Conservation (phyloP, 78 protist species). For the Dictyostelium capitatum region DNA sequence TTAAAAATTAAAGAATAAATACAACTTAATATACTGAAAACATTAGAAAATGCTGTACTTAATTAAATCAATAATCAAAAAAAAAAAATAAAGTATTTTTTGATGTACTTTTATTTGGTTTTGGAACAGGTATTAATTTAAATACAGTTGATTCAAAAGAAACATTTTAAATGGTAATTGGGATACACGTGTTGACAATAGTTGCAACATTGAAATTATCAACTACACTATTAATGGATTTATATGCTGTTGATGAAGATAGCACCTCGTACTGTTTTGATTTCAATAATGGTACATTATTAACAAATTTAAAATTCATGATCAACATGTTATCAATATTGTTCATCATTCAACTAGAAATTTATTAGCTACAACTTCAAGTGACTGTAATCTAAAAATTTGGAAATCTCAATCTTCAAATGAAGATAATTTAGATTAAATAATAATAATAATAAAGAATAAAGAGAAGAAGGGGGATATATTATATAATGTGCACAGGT, state of each 20-base stretch:
- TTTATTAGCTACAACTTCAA: slow-evolving; percentile 75
- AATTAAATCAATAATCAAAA: no score
- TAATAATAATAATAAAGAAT: no score
- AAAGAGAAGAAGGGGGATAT: no score
- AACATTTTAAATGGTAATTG: slow-evolving; percentile 84
- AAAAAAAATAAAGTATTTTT: no score
- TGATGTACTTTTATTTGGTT: no score
- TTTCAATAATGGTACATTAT: slow-evolving; percentile 34
- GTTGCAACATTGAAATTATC: slow-evolving; percentile 79
- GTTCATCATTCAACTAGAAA: slow-evolving; percentile 84
- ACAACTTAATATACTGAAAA: no score
- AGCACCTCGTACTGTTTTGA: slow-evolving; percentile 63
- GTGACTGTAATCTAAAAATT: slow-evolving; percentile 54
- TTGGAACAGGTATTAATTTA: slow-evolving; percentile 74
- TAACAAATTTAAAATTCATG: slow-evolving; percentile 13
- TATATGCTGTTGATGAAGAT: slow-evolving; percentile 85
- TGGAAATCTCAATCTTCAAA: slow-evolving; percentile 61
- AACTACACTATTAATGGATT: slow-evolving; percentile 10
- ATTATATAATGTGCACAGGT: no score
- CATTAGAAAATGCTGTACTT: no score
- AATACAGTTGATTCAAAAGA: slow-evolving; percentile 87
- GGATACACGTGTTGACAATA: slow-evolving; percentile 86
- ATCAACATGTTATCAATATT: slow-evolving; percentile 70
- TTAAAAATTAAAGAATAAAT: no score
- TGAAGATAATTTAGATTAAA: neutral